phyloP scores from a whole-genome alignment of 2,329 filamentous ascomycete species.

The Pochonia chlamydosporia region DNA sequence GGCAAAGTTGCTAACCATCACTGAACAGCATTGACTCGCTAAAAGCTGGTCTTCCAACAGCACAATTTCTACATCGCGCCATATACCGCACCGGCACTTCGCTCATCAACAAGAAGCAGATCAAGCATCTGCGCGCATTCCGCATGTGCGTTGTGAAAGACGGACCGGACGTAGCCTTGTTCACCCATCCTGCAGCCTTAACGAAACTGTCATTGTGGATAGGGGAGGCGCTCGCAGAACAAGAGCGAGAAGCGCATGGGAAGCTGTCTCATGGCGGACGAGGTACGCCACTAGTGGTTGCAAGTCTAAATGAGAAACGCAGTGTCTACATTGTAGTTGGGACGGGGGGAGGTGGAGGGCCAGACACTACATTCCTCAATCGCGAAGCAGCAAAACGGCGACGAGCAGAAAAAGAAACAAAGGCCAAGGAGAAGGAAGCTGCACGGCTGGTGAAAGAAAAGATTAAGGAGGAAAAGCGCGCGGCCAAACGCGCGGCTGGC shows the following conservation, averaged over 20 bases:
- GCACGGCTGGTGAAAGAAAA: constrained; percentile 50
- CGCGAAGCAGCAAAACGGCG: constrained; percentile 59
- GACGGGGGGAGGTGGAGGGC: constrained; percentile 78
- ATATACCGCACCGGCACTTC: constrained; percentile 91
- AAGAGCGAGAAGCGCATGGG: constrained; percentile 73
- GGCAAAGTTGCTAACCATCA: constrained; percentile 4
- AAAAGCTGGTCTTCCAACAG: constrained; percentile 70
- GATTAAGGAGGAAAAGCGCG: constrained; percentile 55
- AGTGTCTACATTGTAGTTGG: constrained; percentile 91
- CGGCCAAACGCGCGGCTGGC: constrained; percentile 43
- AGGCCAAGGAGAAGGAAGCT: constrained; percentile 56
- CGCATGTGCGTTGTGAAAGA: constrained; percentile 95
- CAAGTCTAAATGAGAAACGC: constrained; percentile 78
- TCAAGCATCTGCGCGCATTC: constrained; percentile 86
- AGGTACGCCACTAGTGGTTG: constrained; percentile 83
- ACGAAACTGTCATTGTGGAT: constrained; percentile 95
- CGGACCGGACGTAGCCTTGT: constrained; percentile 83
- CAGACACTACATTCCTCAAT: constrained; percentile 63
- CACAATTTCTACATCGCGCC: constrained; percentile 83
- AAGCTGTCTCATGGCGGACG: constrained; percentile 62
- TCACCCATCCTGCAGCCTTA: constrained; percentile 86
- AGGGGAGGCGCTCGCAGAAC: constrained; percentile 82
- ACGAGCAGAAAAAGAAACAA: constrained; percentile 56
- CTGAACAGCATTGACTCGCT: constrained; percentile 63
- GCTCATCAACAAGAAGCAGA: constrained; percentile 87